phyloP scores from a whole-genome alignment of 164 flowering plant genomes.

The Stephania cephalantha region DNA sequence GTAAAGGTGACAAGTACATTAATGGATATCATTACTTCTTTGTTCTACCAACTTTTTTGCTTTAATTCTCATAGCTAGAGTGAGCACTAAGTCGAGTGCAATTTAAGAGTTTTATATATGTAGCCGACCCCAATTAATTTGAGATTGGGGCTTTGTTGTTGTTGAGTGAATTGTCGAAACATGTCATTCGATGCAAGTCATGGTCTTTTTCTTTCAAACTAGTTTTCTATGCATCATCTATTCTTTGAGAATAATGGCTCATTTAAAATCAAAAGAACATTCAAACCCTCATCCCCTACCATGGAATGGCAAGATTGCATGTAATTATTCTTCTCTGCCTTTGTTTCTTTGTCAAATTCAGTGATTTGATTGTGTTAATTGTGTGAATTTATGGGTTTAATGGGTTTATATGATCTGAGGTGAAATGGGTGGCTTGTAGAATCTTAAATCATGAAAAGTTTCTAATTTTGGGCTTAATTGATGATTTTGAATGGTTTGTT shows the following conservation, averaged over 20 bases:
- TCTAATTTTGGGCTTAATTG: background rate
- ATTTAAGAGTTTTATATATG: too few relatives aligned
- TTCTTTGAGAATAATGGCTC: conserved; percentile 23
- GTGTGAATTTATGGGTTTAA: background rate
- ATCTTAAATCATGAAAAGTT: background rate
- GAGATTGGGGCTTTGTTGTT: too few relatives aligned
- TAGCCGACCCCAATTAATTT: too few relatives aligned
- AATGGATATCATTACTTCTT: too few relatives aligned
- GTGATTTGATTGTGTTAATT: background rate
- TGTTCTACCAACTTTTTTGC: too few relatives aligned
- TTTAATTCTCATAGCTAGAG: too few relatives aligned
- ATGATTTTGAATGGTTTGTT: background rate
- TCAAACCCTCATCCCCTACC: conserved; percentile 40
- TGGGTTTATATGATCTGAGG: background rate
- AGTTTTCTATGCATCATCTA: conserved; percentile 13
- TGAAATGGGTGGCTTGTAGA: background rate
- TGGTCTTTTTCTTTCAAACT: too few relatives aligned
- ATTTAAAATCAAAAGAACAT: conserved; percentile 18
- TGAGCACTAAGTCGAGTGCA: too few relatives aligned
- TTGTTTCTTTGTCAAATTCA: background rate
- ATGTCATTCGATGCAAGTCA: too few relatives aligned
- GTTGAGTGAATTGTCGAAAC: too few relatives aligned
- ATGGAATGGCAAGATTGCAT: conserved; percentile 83
- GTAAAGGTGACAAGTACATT: too few relatives aligned
- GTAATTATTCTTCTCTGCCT: conserved; percentile 21